Percentiles rank a stretch among this genome's conserved stretches.
Evolutionary conservation across 768 basidiomycete genomes (phyloP).

Genomic region (Lentinula edodes): DNA sequence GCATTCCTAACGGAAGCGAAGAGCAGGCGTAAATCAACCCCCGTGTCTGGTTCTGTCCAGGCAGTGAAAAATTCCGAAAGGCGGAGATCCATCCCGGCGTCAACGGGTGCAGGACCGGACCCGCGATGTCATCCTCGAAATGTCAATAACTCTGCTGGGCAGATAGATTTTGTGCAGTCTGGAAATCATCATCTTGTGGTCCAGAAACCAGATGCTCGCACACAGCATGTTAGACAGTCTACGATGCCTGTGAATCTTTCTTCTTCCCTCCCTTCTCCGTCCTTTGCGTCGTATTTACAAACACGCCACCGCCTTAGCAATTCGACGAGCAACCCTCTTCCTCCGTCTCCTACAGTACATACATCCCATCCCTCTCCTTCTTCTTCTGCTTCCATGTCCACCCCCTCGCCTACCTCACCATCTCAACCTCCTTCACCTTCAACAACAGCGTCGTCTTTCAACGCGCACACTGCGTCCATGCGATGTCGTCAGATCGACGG

Average conservation of each 20-base stretch:
- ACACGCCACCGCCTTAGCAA: neutral
- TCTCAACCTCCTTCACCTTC: neutral
- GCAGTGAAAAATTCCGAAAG: neutral
- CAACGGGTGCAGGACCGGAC: neutral
- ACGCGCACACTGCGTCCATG: neutral
- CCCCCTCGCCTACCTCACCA: neutral
- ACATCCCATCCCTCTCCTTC: neutral
- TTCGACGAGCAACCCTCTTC: neutral
- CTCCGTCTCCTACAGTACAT: neutral
- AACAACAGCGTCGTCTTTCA: neutral
- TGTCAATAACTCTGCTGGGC: neutral
- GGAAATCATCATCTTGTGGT: neutral
- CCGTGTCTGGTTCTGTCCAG: neutral
- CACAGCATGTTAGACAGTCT: neutral
- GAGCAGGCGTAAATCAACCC: neutral
- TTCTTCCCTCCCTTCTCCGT: neutral
- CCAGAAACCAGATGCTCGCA: neutral
- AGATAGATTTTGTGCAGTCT: neutral
- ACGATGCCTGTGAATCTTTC: neutral
- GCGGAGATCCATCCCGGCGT: neutral
- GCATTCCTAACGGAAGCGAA: neutral
- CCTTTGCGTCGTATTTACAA: neutral
- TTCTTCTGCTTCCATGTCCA: neutral
- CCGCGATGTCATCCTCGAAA: neutral
- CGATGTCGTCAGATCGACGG: constrained; percentile 3